Base-by-base conservation (phyloP, 768 basidiomycete species). In the Pilatotrama ljubarskyi region DNA sequence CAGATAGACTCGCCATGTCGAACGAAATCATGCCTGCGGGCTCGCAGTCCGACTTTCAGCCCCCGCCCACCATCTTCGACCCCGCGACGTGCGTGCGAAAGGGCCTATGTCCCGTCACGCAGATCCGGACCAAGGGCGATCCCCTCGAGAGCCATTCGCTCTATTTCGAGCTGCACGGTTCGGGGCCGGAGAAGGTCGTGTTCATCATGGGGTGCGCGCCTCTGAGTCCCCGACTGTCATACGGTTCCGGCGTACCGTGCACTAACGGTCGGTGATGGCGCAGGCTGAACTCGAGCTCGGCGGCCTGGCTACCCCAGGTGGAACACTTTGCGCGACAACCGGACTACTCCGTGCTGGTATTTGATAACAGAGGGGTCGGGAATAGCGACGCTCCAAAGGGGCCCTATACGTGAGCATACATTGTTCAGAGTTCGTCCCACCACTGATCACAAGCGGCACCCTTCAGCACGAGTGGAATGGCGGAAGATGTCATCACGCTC, bases 291-390 rank as follows among this genome's bases (percentile, higher is more conserved):
- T 77, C 79, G 54, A 84, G 76, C 63, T 83, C 79, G 5, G 90
- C 86, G 66, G 78, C 78, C 1, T 91, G 88, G 91, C 68, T 70
- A 0, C 67, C 74, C 0, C 90, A 93, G 69, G 86, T 93, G 2
- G 70, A 79, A 4, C 77, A 87, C 68, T 91, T 93, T 64, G 77
- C 80, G 8, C 72, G 68, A n/a, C 70, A 79, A 15, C 73, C 76
- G 13, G 74, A 83, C 32, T 88, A 87, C 66, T 79, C 84, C 0
- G 75, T 83, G 13, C 76, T 93, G 1, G 88, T 91, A 5, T 92
- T 93, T 68, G 92, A 93, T 72, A 93, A 94, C 70, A 81, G 92
- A 36, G 92, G 92, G 1, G 90, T 90, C 6, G 92, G 92, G 7
- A 82, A 90, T 70, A 90, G 87, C 29, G 82, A 79, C 4, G 77